These are phyloP conservation scores for Corylus heterophylla DNA, from an alignment of 306 rosid genomes.

Conservation along the genomic window DNA sequence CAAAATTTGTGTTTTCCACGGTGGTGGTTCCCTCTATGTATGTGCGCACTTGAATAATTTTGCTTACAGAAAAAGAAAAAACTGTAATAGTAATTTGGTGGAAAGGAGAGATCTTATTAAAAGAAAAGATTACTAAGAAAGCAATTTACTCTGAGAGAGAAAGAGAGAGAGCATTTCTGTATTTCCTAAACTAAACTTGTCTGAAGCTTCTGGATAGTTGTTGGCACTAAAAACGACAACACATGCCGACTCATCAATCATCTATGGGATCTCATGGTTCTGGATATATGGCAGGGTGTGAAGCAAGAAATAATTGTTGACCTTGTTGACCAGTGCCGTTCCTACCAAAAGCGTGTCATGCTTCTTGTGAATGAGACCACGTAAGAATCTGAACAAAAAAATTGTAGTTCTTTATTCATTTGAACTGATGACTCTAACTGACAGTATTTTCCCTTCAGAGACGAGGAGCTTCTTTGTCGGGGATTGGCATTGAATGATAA, in stretches of 20 bases:
- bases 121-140: neutral
- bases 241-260: neutral
- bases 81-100: neutral
- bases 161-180: neutral
- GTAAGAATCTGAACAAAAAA: slow-evolving; percentile 41
- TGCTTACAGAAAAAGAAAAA: neutral
- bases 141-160: neutral
- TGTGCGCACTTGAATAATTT: neutral
- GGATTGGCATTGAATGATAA: slow-evolving; percentile 82
- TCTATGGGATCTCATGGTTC: slow-evolving; percentile 20
- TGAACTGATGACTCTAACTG: slow-evolving; percentile 19
- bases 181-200: neutral
- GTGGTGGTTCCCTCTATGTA: neutral
- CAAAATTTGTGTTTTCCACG: neutral
- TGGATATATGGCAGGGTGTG: slow-evolving; percentile 64
- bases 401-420: neutral
- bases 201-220: neutral
- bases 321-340: slow-evolving; percentile 95
- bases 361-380: slow-evolving; percentile 74
- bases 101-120: neutral
- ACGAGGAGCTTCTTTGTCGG: slow-evolving; percentile 73
- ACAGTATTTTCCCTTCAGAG: slow-evolving; percentile 54
- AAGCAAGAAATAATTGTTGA: slow-evolving; percentile 89
- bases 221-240: neutral
- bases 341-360: slow-evolving; percentile 88